Evolutionary conservation across 73 alveolate species (phyloP), one percentile per base, ranked within the genome.

Genomic region (Stentor roeselii): DNA sequence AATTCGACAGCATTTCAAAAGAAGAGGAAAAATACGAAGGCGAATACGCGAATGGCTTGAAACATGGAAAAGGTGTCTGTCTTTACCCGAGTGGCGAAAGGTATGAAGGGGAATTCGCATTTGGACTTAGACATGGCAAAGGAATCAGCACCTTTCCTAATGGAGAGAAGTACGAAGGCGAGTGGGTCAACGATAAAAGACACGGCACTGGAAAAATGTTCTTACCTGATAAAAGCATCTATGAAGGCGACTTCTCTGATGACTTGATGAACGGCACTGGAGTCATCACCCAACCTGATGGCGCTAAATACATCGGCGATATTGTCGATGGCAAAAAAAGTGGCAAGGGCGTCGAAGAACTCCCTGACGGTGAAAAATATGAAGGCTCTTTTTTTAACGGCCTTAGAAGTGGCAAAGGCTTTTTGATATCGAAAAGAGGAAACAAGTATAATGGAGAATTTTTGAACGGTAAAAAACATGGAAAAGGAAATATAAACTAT

Each of bases 331-430:
- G 39, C 27, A 78, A 32, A 14, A 4, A 11, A 14, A 39, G 58
- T 32, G 86, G 86, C 32, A 32, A 37, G 14, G 84, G 84, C 0
- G 39, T 14, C 30, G 59, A 39, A 39, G 39, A 27, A 21, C 39
- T 6, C n/a, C 60, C 42, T 27, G 59, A 76, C 41, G 93, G 93
- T 0, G 86, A 88, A 14, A 90, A 50, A 11, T 90, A 83, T 27
- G 76, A 50, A 60, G 95, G 95, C 35, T 61, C n/a, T 27, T 90
- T 59, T 35, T 59, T 39, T 39, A 84, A 83, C 30, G 95, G 95
- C 21, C 38, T 60, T 76, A 60, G 89, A 75, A 83, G 35, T 4
- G 93, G 91, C 3, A 35, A 3, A 14, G 95, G 91, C 3, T 39
- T 60, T 39, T 74, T 84, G 4, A 42, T 35, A 3, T 88, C 84